Evolutionary conservation across 2,329 filamentous ascomycete species (phyloP).

Genomic region (Verticillium nonalfalfae): DNA sequence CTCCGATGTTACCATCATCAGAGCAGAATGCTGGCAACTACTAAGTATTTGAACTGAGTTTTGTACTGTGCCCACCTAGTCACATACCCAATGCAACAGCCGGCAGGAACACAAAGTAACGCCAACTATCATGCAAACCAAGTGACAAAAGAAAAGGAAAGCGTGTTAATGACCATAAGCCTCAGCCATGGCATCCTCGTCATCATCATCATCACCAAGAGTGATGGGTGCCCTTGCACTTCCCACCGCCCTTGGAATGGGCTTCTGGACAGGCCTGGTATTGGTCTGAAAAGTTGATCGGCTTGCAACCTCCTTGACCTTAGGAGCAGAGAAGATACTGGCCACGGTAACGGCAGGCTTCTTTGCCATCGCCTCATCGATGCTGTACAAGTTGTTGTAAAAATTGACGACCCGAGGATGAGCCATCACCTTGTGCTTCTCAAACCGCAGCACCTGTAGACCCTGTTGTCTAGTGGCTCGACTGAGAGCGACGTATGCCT

Average conservation of each 20-base stretch:
- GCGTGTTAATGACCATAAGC: constrained; percentile 31
- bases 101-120: not conserved
- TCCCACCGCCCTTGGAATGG: constrained; percentile 8
- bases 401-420: constrained; percentile 82
- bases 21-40: too few relatives aligned
- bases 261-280: constrained; percentile 9
- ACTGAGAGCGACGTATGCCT: constrained; percentile 94
- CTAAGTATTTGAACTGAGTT: too few relatives aligned
- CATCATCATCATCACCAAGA: constrained; percentile 39
- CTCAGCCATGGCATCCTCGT: constrained; percentile 37
- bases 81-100: too few relatives aligned
- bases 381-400: constrained; percentile 75
- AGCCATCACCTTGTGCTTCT: constrained; percentile 88
- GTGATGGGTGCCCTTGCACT: not conserved
- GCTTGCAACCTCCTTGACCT: constrained; percentile 20
- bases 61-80: too few relatives aligned
- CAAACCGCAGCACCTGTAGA: constrained; percentile 82
- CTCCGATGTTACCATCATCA: too few relatives aligned
- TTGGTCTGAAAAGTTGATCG: constrained; percentile 4
- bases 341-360: constrained; percentile 24
- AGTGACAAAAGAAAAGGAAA: not conserved
- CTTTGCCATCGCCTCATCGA: constrained; percentile 45
- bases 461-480: constrained; percentile 84
- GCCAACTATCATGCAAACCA: not conserved
- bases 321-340: constrained; percentile 26